Conservation (phyloP, 2,329 filamentous ascomycete species). For the Epichloe coenophiala region DNA sequence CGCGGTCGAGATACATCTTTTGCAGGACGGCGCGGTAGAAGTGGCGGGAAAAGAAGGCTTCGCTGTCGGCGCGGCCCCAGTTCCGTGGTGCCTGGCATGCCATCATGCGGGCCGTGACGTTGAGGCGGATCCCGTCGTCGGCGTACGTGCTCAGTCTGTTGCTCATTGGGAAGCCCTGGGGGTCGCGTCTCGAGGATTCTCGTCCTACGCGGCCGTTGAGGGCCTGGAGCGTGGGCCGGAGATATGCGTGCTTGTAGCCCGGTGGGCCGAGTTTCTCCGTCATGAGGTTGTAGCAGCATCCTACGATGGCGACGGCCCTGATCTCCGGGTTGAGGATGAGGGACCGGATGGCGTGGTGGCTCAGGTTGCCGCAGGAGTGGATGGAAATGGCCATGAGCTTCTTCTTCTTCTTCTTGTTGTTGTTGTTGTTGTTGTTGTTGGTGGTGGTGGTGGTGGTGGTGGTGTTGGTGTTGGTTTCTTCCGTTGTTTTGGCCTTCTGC, state of each 20-base stretch:
- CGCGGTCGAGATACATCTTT: slow-evolving; percentile 77
- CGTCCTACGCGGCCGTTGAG: slow-evolving; percentile 54
- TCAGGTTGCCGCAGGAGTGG: slow-evolving; percentile 94
- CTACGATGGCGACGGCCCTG: slow-evolving; percentile 84
- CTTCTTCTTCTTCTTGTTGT: slow-evolving; percentile 21
- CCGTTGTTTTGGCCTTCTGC: background rate
- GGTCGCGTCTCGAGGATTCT: slow-evolving; percentile 63
- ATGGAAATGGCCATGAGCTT: slow-evolving; percentile 81
- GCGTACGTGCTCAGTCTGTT: slow-evolving; percentile 47
- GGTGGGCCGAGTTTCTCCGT: slow-evolving; percentile 81
- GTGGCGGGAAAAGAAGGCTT: slow-evolving; percentile 81
- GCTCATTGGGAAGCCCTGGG: slow-evolving; percentile 90
- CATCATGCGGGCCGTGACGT: slow-evolving; percentile 97
- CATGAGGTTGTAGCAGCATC: slow-evolving; percentile 94
- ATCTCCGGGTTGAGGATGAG: slow-evolving; percentile 74
- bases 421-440: background rate
- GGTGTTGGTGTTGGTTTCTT: slow-evolving; percentile 2
- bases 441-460: background rate
- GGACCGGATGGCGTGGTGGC: slow-evolving; percentile 83
- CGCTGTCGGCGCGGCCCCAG: slow-evolving; percentile 72
- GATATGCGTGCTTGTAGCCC: slow-evolving; percentile 68
- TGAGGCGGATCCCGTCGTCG: slow-evolving; percentile 59
- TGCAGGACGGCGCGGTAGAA: slow-evolving; percentile 87
- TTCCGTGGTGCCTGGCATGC: slow-evolving; percentile 90
- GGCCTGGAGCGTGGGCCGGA: slow-evolving; percentile 55